Evolutionary conservation across 306 rosid genomes (phyloP), one percentile per base, ranked within the genome.

Genomic region (Vicia faba): DNA sequence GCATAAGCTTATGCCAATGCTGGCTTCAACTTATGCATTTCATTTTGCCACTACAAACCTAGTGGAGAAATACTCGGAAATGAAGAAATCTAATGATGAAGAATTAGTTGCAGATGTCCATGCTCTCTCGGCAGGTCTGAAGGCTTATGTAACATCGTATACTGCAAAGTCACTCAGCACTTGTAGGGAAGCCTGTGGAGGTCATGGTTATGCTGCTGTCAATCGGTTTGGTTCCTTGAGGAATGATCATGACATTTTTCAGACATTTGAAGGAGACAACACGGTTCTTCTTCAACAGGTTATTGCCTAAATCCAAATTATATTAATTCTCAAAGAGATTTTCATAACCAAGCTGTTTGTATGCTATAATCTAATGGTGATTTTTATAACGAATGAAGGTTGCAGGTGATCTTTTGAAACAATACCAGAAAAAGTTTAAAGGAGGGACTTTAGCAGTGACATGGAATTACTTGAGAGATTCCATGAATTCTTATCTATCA

Each of bases 131-230:
- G 96, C 98, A 3, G 98, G 98, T 61, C 86, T 93, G 55, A 93
- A 90, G 86, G 88, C 98, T 71, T 93, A 93, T 44, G 78, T 93
- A 75, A 93, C 98, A 1, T 53, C 89, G 3, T 93, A 89, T 71
- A 89, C 98, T 0, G 97, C 98, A 16, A 93, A 86, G 84, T 86
- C 98, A 46, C 81, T 93, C 84, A 93, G 87, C 79, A 72, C 71
- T 83, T 93, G 98, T 75, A 86, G 98, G 87, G 98, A 93, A 78
- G 88, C 97, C 56, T 93, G 98, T 79, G 98, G 98, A 71, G 98
- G 98, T 70, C 98, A 93, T 84, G 98, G 98, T 51, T 93, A 93
- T 70, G 98, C 98, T 74, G 96, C 96, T 14, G 96, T 88, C 12
- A 93, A 90, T 64, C 86, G 96, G 70, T 89, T 93, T 75, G 98